A percentile compares a stretch with the other conserved stretches of the same genome.
phyloP scores from a whole-genome alignment of 106 monocot genomes.

The Gastrodia elata region DNA sequence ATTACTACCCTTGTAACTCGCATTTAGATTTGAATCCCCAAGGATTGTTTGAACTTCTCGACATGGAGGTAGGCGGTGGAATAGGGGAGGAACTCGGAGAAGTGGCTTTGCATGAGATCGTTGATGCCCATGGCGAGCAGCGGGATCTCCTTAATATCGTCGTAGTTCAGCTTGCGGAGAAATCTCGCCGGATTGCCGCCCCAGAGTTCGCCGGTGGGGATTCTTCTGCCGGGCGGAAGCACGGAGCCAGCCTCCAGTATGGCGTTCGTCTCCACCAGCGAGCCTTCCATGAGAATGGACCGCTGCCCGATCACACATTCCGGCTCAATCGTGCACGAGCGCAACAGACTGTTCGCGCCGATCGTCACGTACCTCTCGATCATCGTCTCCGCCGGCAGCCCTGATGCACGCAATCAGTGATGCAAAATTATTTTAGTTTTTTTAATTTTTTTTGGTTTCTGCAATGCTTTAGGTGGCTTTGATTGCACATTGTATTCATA shows the following conservation, averaged over 20 bases:
- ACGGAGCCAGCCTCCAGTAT: constrained; percentile 92
- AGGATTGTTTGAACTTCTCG: constrained; percentile 76
- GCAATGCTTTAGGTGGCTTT: too few species aligned
- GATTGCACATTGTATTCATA: too few species aligned
- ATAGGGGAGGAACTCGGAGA: constrained; percentile 88
- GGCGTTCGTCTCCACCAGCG: constrained; percentile 85
- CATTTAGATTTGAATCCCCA: constrained; percentile 41
- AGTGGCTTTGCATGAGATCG: constrained; percentile 85
- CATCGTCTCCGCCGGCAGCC: constrained; percentile 83
- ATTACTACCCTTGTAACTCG: too few species aligned
- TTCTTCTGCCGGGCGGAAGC: constrained; percentile 70
- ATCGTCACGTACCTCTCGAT: constrained; percentile 89
- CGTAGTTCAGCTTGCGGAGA: constrained; percentile 64
- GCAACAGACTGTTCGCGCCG: constrained; percentile 73
- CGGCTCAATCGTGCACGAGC: constrained; percentile 87
- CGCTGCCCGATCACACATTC: constrained; percentile 92
- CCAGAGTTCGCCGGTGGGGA: constrained; percentile 91
- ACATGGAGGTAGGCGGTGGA: constrained; percentile 83
- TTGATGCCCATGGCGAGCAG: constrained; percentile 77
- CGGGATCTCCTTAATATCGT: constrained; percentile 85
- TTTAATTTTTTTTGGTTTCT: too few species aligned
- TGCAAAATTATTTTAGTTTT: too few species aligned
- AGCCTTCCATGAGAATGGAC: constrained; percentile 94
- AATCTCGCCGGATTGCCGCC: constrained; percentile 90
- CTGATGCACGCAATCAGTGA: too few species aligned